phyloP scores from a whole-genome alignment of 2,329 filamentous ascomycete genomes.

The Catunica adiposa region DNA sequence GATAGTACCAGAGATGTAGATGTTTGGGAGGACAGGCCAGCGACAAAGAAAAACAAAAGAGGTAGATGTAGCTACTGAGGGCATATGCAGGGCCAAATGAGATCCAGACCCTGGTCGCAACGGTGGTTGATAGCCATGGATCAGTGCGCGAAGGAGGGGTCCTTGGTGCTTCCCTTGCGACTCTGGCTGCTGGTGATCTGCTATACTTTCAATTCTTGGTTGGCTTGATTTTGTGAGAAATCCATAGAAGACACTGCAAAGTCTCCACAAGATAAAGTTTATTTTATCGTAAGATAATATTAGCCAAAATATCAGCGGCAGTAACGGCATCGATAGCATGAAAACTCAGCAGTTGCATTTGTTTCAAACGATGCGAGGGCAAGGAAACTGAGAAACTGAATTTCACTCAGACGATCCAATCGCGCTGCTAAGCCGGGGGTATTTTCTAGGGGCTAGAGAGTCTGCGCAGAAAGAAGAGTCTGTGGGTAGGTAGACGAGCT shows the following conservation, averaged over 20 bases:
- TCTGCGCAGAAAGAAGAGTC: not conserved
- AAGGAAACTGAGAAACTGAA: not conserved
- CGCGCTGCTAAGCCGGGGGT: not conserved
- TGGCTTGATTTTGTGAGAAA: not conserved
- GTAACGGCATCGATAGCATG: not conserved
- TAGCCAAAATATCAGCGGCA: not conserved
- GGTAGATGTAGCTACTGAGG: not conserved
- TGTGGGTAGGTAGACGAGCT: not conserved
- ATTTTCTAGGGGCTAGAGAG: not conserved
- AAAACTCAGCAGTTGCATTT: not conserved
- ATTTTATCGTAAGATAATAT: not conserved
- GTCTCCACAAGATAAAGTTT: not conserved
- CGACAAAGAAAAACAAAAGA: not conserved
- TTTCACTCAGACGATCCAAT: not conserved
- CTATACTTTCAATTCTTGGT: not conserved
- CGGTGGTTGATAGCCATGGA: not conserved
- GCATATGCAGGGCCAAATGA: constrained; percentile 2
- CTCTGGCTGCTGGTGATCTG: not conserved
- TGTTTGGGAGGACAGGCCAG: not conserved
- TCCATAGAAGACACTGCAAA: not conserved
- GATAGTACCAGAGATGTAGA: not conserved
- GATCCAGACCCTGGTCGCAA: not conserved
- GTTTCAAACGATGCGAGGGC: not conserved
- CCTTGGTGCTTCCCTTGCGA: not conserved
- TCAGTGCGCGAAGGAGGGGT: not conserved